Evolutionary conservation across 2,329 filamentous ascomycete genomes (phyloP).

Genomic region (Aschersonia sp.): DNA sequence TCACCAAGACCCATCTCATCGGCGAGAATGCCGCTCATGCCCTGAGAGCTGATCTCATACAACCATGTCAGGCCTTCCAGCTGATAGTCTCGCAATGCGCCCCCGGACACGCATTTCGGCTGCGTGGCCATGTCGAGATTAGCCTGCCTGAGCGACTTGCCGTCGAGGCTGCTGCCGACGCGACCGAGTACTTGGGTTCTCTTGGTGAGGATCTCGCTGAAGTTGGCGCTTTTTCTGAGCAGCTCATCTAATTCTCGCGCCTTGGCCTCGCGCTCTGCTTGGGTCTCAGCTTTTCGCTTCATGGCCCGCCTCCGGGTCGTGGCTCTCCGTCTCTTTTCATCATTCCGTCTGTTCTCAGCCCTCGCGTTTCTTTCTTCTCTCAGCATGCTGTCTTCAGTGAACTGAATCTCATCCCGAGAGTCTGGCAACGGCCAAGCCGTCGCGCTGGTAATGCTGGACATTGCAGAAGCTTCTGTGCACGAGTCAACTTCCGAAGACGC

Average conservation of each 20-base stretch:
- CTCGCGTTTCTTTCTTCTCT: conserved; percentile 22
- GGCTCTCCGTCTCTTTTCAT: conserved; percentile 28
- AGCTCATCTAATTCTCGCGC: conserved; percentile 45
- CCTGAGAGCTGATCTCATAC: conserved; percentile 66
- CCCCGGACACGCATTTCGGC: conserved; percentile 70
- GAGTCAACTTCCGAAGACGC: not conserved
- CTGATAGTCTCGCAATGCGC: conserved; percentile 88
- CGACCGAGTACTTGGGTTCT: conserved; percentile 49
- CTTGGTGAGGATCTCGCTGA: conserved; percentile 47
- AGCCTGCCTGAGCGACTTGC: conserved; percentile 44
- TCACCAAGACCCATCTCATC: conserved; percentile 80
- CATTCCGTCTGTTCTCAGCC: conserved; percentile 28
- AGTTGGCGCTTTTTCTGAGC: conserved; percentile 42
- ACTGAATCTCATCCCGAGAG: conserved; percentile 5
- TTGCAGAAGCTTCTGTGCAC: conserved; percentile 9
- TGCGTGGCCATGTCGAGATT: conserved; percentile 71
- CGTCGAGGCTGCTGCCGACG: conserved; percentile 45
- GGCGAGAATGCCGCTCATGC: conserved; percentile 78
- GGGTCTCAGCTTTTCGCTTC: conserved; percentile 36
- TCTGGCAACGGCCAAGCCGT: conserved; percentile 14
- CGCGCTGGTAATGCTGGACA: conserved; percentile 23
- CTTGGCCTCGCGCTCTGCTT: conserved; percentile 40
- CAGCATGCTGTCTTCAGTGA: conserved; percentile 14
- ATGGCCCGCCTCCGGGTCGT: conserved; percentile 23
- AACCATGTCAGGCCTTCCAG: conserved; percentile 93